phyloP scores from a whole-genome alignment of 2,329 filamentous ascomycete genomes.

The Raffaelea arxii region DNA sequence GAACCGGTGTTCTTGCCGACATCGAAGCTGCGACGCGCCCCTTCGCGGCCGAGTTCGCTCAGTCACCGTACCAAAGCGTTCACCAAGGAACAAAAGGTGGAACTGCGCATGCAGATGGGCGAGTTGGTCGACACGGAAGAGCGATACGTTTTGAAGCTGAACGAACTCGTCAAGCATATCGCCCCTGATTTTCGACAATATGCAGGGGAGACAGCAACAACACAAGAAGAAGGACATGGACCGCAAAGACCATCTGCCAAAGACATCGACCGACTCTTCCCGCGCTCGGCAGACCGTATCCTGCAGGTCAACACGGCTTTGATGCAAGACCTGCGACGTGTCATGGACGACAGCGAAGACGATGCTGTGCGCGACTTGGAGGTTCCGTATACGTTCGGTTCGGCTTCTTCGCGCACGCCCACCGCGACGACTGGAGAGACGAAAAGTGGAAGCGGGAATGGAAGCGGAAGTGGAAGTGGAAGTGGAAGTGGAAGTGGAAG shows the following conservation, averaged over 20 bases:
- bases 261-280: constrained; percentile 70
- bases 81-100: constrained; percentile 70
- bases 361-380: constrained; percentile 71
- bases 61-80: constrained; percentile 66
- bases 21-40: constrained; percentile 71
- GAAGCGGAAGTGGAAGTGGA: background rate
- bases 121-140: constrained; percentile 92
- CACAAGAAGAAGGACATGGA: background rate
- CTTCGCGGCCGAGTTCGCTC: constrained; percentile 74
- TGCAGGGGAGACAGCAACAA: constrained; percentile 24
- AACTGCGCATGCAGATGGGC: constrained; percentile 76
- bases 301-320: constrained; percentile 75
- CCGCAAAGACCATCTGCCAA: background rate
- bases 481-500: constrained; percentile 21
- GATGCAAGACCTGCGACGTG: constrained; percentile 60
- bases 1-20: constrained; percentile 82
- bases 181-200: constrained; percentile 69
- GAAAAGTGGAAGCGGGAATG: too few relatives aligned
- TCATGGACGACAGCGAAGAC: constrained; percentile 77
- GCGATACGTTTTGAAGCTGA: constrained; percentile 81
- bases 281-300: constrained; percentile 69
- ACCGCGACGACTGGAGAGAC: too few relatives aligned
- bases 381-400: constrained; percentile 27
- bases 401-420: constrained; percentile 9
- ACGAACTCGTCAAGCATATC: constrained; percentile 71